Evolutionary conservation across 2,329 filamentous ascomycete species (phyloP), one percentile per base, ranked within the genome.

Genomic region (Fusarium robinianum): DNA sequence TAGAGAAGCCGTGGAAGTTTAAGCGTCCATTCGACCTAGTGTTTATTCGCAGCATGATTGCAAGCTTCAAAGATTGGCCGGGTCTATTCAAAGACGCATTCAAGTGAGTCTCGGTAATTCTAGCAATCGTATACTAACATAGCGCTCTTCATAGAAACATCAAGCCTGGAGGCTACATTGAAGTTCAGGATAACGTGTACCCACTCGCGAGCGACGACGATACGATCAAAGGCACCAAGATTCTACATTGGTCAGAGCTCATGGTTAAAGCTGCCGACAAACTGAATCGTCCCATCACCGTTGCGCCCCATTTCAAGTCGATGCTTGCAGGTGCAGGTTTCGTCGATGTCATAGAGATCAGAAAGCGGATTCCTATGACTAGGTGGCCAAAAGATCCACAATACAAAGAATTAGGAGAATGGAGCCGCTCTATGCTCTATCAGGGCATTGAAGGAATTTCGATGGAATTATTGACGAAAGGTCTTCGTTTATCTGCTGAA

Each of bases 31-130:
- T 24, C n/a, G 32, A 34, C 15, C 9, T 34, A 10, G 9, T 34
- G n/a, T 24, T 34, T 34, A 34, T 34, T 15, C 32, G 32, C 32
- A 34, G 32, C 32, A 34, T 34, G 32, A 34, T 34, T 19, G 32
- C 15, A 34, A 24, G 32, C 21, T 34, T 34, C 11, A 34, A 16
- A 34, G 16, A 19, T 12, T 34, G 32, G 32, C 11, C 11, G 6
- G 16, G 7, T 24, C 12, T 34, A 22, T 23, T 34, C 19, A 8
- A 8, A 6, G 6, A 22, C 15, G 32, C 32, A 6, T 34, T 24
- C 14, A n/a, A 21, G 32, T 34, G 19, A n/a, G n/a, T n/a, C n/a
- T n/a, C n/a, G n/a, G n/a, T n/a, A n/a, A n/a, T n/a, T n/a, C n/a
- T n/a, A n/a, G n/a, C n/a, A n/a, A n/a, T n/a, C n/a, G n/a, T 17